Evolutionary conservation across 768 basidiomycete genomes (phyloP), one percentile per base, ranked within the genome.

Genomic region (Pluteus cervinus): DNA sequence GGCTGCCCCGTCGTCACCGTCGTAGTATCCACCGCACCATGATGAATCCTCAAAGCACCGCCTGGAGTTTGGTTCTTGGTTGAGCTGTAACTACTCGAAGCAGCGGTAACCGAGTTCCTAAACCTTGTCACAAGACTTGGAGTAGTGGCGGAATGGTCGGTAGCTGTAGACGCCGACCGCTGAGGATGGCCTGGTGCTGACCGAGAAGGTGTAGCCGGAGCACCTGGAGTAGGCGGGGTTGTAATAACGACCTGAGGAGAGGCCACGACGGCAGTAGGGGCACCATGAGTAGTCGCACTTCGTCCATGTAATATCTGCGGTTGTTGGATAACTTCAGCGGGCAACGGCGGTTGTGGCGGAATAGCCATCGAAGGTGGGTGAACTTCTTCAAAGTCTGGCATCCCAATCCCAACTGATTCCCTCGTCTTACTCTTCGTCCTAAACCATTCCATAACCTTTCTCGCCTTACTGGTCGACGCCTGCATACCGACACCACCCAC

Each of bases 391-490:
- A 51, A 51, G 12, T 48, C 51, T 17, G 48, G 52, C 17, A 43
- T 44, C 12, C 37, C 54, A 31, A 53, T 47, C 7, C 58, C 62
- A 29, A 67, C 45, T 12, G 61, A 61, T 29, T 69, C 68, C 15
- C 63, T 48, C 11, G 60, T 66, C 49, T 76, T 82, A 52, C 79
- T 81, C 61, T 73, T 76, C 39, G 73, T 75, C 58, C 86, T 71
- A 76, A 99, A 98, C 96, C 96, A 99, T 47, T 92, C 83, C 94
- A 98, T 98, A 37, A 99, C 96, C 54, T 85, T 90, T 58, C 81
- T 80, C 4, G 94, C 92, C 58, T 92, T 86, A 61, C 74, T 81
- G n/a, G 87, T 77, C 43, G 86, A 81, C 11, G 81, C 86, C 2
- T 73, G 72, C 62, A 82, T 68, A 6, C 63, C 67, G 3, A 51